These are phyloP conservation scores for Lactarius trivialis DNA, from an alignment of 768 basidiomycete species.

Conservation along the genomic window DNA sequence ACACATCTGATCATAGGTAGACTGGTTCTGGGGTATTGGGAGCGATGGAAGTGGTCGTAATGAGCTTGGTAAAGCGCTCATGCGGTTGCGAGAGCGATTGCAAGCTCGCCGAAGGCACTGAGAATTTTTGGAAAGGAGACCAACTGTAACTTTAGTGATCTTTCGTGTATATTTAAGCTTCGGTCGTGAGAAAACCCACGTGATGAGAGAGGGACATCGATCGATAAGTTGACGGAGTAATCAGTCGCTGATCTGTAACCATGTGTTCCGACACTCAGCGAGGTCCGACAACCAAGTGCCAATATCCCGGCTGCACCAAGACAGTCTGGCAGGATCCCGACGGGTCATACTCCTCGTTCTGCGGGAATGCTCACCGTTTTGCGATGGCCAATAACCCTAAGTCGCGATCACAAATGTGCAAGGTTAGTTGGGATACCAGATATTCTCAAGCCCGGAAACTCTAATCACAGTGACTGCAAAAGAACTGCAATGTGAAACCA, in stretches of 20 bases:
- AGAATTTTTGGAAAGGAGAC: background rate
- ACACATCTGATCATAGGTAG: conserved; percentile 29
- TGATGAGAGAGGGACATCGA: background rate
- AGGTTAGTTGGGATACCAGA: conserved; percentile 14
- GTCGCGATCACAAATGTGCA: conserved; percentile 9
- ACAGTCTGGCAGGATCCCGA: conserved; percentile 24
- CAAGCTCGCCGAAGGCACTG: conserved; percentile 23
- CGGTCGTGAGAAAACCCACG: conserved; percentile 4
- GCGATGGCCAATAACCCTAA: conserved; percentile 15
- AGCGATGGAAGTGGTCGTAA: conserved; percentile 34
- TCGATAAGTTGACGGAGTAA: background rate
- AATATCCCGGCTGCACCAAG: conserved; percentile 20
- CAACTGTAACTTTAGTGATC: background rate
- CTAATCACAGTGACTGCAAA: background rate
- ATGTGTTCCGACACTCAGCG: conserved; percentile 22
- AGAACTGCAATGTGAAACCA: conserved; percentile 22
- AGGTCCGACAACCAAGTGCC: conserved; percentile 11
- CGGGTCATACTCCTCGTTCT: conserved; percentile 25
- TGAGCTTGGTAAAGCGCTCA: conserved; percentile 38
- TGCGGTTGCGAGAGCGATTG: conserved; percentile 33
- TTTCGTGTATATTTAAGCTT: background rate
- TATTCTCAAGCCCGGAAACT: too few species aligned
- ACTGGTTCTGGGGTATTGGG: conserved; percentile 40
- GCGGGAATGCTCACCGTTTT: conserved; percentile 21
- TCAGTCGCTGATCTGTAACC: background rate